phyloP scores from a whole-genome alignment of 192 early-diverging fungal genomes.

The Gonapodya prolifera region DNA sequence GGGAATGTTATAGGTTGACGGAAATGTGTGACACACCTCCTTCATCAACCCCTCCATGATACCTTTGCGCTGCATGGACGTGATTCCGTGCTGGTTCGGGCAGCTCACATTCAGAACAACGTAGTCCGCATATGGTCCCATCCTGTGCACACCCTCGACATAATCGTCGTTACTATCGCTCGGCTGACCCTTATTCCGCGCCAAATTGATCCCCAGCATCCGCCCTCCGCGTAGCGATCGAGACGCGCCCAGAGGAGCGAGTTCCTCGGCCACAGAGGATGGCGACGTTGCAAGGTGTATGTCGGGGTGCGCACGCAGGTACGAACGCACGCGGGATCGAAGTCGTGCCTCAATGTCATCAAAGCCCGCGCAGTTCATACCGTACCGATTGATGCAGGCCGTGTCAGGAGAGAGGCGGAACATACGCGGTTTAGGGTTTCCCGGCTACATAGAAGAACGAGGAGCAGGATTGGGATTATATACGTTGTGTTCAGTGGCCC shows the following conservation, averaged over 20 bases:
- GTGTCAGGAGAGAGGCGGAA: slow-evolving; percentile 62
- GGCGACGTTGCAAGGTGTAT: background rate
- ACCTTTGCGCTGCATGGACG: slow-evolving; percentile 53
- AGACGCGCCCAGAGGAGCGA: slow-evolving; percentile 18
- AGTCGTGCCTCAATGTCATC: slow-evolving; percentile 45
- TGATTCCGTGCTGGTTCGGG: slow-evolving; percentile 77
- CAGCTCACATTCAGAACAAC: slow-evolving; percentile 80
- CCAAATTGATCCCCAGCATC: slow-evolving; percentile 74
- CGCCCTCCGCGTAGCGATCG: slow-evolving; percentile 41
- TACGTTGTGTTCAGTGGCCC: background rate
- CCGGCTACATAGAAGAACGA: slow-evolving; percentile 30
- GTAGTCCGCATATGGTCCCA: slow-evolving; percentile 77
- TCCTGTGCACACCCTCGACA: slow-evolving; percentile 52
- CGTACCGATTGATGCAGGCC: slow-evolving; percentile 81
- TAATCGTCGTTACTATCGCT: slow-evolving; percentile 64
- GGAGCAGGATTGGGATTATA: background rate
- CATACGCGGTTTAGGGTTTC: slow-evolving; percentile 74
- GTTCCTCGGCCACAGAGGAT: background rate
- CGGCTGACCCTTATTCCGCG: slow-evolving; percentile 71
- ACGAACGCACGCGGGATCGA: slow-evolving; percentile 49
- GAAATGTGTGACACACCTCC: slow-evolving; percentile 34
- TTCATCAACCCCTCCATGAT: slow-evolving; percentile 57
- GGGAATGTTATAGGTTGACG: slow-evolving; percentile 9
- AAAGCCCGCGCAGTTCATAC: slow-evolving; percentile 76
- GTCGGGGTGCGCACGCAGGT: slow-evolving; percentile 11